Base-by-base conservation (phyloP, 2,329 filamentous ascomycete genomes). In the Ceratocystis alfenasii region DNA sequence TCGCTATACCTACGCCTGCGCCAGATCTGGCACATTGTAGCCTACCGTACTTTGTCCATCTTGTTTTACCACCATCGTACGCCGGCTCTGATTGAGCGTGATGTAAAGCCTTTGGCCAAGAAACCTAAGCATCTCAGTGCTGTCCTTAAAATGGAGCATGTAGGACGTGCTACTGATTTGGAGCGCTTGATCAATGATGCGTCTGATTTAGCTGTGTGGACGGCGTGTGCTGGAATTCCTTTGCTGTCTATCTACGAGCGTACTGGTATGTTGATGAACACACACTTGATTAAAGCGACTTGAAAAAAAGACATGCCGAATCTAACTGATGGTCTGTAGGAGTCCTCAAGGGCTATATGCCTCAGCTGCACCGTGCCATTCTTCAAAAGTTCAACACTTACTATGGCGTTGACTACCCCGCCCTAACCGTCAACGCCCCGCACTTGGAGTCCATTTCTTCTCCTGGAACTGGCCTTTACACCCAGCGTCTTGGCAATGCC, bases 21-120 rank as follows among this genome's bases (percentile, higher is more conserved):
- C 67, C 86, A 90, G 73, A 84, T 85, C 65, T 94, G 90, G 77
- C 87, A 93, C 74, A 83, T 87, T 7, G 81, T 95, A 62, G 80
- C 85, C 70, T 88, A 94, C 74, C 86, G 89, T 68, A 78, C 93
- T 69, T 83, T 90, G 64, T 89, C 90, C 8, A 83, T 97, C 68
- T 80, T 95, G 65, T 92, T 93, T 75, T 94, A 99, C 78, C 95
- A 99, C 77, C 94, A 99, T 75, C 89, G 90, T 64, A 95, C 93
- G 0, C 94, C 94, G 6, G 90, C 95, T 73, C 85, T 96, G 73
- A 96, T 99, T 70, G 86, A 87, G 72, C 87, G 88, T 72, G 94
- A 99, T 76, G 87, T 97, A 30, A 85, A 85, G 74, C 81, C 82
- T 8, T 76, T 99, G 66, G 81, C 80, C 67, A 85, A 87, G 71